A percentile compares a stretch with the other conserved stretches of the same genome.
These are phyloP conservation scores for Carex scoparia DNA, from an alignment of 176 grass and related monocot genomes.

Conservation along the genomic window DNA sequence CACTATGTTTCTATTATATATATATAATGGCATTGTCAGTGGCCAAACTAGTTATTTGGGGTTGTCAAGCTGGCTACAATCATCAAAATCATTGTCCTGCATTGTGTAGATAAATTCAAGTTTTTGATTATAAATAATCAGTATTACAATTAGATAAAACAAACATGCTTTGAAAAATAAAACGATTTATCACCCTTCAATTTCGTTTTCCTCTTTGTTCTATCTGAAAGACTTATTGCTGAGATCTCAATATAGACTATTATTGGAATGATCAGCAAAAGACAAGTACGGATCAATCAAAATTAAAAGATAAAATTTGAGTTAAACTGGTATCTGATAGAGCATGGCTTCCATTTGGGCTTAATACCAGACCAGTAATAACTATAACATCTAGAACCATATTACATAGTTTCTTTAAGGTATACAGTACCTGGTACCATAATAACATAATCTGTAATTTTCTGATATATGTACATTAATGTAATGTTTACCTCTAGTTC, in stretches of 20 bases:
- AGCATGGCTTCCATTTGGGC: not conserved
- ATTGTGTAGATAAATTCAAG: not conserved
- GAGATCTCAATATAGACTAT: not conserved
- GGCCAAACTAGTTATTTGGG: not conserved
- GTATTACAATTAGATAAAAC: not conserved
- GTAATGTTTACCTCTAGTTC: slow-evolving; percentile 15
- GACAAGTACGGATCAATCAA: not conserved
- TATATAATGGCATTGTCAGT: not conserved
- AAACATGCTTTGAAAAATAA: not conserved
- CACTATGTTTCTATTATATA: not conserved
- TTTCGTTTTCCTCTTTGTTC: not conserved
- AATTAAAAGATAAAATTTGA: not conserved
- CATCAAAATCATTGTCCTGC: slow-evolving; percentile 26
- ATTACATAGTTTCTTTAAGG: not conserved
- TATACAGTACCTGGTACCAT: not conserved
- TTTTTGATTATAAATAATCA: not conserved
- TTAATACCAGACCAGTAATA: not conserved
- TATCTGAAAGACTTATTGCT: not conserved
- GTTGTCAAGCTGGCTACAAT: slow-evolving; percentile 3
- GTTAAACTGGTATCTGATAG: not conserved
- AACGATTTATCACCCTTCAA: not conserved
- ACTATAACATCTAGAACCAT: not conserved
- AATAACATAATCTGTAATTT: not conserved
- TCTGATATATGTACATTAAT: not conserved
- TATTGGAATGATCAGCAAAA: not conserved